Evolutionary conservation across 2,329 filamentous ascomycete genomes (phyloP).

Genomic region (Setomelanomma holmii): DNA sequence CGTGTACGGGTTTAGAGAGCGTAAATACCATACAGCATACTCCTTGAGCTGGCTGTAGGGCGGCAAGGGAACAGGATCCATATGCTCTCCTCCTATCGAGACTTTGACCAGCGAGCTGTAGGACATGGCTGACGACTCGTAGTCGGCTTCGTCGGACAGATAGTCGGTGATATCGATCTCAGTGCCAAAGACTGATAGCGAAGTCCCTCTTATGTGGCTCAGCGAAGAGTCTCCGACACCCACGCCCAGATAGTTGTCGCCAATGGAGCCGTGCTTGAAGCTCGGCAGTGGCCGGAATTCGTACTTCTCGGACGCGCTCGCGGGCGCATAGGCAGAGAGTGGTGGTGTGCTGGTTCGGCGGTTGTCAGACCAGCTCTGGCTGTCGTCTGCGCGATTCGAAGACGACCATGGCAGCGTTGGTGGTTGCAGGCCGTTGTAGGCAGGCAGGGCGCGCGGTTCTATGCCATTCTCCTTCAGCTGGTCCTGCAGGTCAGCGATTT

Average conservation of each 20-base stretch:
- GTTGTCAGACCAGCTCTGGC: slow-evolving; percentile 29
- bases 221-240: slow-evolving; percentile 69
- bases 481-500: slow-evolving; percentile 72
- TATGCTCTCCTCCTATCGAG: slow-evolving; percentile 61
- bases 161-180: slow-evolving; percentile 81
- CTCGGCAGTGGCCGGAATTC: slow-evolving; percentile 49
- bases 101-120: slow-evolving; percentile 74
- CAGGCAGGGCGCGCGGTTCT: slow-evolving; percentile 61
- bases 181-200: slow-evolving; percentile 78
- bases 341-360: slow-evolving; percentile 33
- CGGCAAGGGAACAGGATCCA: slow-evolving; percentile 67
- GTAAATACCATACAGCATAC: slow-evolving; percentile 78
- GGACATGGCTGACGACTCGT: slow-evolving; percentile 66
- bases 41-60: slow-evolving; percentile 67
- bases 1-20: slow-evolving; percentile 73
- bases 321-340: slow-evolving; percentile 32
- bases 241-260: slow-evolving; percentile 72
- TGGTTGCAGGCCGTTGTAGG: slow-evolving; percentile 38
- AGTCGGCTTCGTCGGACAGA: slow-evolving; percentile 69
- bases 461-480: slow-evolving; percentile 68
- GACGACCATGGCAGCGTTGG: slow-evolving; percentile 27
- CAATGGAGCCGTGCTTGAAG: slow-evolving; percentile 56
- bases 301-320: slow-evolving; percentile 21
- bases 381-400: slow-evolving; percentile 16
- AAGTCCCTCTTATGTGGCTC: slow-evolving; percentile 77